phyloP scores from a whole-genome alignment of 805 yeast genomes.

The Pichia phayaonensis region DNA sequence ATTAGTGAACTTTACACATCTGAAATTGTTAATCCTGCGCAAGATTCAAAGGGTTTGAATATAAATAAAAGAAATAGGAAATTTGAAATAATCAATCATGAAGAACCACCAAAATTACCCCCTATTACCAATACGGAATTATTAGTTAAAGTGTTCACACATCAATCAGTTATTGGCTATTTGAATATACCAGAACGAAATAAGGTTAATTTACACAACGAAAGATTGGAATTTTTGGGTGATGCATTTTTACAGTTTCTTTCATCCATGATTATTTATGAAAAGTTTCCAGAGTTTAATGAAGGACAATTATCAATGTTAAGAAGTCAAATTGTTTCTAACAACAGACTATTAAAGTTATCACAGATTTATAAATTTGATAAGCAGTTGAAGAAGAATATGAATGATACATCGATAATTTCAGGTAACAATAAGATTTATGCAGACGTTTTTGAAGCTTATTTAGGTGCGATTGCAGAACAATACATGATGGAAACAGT shows the following conservation, averaged over 20 bases:
- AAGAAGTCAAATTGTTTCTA: conserved; percentile 65
- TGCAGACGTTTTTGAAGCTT: conserved; percentile 94
- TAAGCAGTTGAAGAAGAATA: conserved; percentile 39
- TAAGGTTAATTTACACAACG: conserved; percentile 60
- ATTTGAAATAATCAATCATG: conserved; percentile 11
- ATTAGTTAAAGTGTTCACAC: conserved; percentile 67
- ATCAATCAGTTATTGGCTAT: conserved; percentile 64
- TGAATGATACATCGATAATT: conserved; percentile 34
- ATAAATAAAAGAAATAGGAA: conserved; percentile 8
- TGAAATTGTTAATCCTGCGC: background rate
- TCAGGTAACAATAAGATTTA: conserved; percentile 59
- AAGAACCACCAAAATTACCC: conserved; percentile 55
- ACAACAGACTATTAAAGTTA: conserved; percentile 63
- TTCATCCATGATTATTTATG: conserved; percentile 61
- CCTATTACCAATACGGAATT: conserved; percentile 50
- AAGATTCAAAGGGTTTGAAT: background rate
- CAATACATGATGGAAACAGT: conserved; percentile 32
- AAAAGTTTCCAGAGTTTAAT: conserved; percentile 56
- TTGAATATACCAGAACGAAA: conserved; percentile 47
- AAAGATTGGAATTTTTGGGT: conserved; percentile 84
- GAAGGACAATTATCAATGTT: conserved; percentile 78
- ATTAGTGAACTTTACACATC: background rate
- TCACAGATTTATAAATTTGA: conserved; percentile 62
- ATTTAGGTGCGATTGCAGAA: conserved; percentile 72
- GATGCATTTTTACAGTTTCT: conserved; percentile 73